Base-by-base conservation (phyloP, 2,329 filamentous ascomycete genomes). In the Rhinocladiella similis region DNA sequence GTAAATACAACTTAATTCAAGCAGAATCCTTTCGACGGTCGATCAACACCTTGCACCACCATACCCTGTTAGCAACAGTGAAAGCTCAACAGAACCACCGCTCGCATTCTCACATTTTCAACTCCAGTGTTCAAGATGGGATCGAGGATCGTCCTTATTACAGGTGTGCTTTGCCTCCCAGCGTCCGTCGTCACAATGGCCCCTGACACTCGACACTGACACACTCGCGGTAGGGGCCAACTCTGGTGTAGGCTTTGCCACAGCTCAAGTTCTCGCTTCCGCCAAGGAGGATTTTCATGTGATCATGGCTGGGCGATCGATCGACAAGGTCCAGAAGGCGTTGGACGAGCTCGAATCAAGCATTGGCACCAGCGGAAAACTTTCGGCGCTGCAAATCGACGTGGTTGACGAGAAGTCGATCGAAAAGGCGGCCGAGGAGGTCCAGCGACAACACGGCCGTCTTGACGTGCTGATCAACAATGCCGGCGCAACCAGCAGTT, bases 361-460 rank as follows among this genome's bases (percentile, higher is more conserved):
- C 29, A n/a, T 41, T 13, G 16, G 12, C 38, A 12, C 10, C 38
- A 7, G 6, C 16, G 16, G 12, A 3, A 25, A 27, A 22, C 43
- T 46, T 3, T 51, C 56, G 12, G 38, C 56, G 5, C n/a, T 67
- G 35, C 65, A 68, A 5, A 73, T 82, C 19, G 79, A 80, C 14
- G 80, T 80, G 20, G 75, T 80, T 20, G 79, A 78, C 9, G 76
- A 76, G 62, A 72, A 76, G 57, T 80, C 67, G 9, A 62, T 78
- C 53, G 78, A 85, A 66, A 75, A 82, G 43, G 77, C 79, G 27
- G 80, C 78, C 12, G 81, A 86, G 63, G 75, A 79, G 54, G 76
- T 82, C 22, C 78, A 78, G 9, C 70, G 75, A 51, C 83, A 82
- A 58, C 81, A 83, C 62, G 84, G 65, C 19, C 59, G 54, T 13